A percentile compares a stretch with the other conserved stretches of the same genome.
Evolutionary conservation across 371 early-diverging fungal species (phyloP).

Genomic region (Lichtheimia hyalospora): DNA sequence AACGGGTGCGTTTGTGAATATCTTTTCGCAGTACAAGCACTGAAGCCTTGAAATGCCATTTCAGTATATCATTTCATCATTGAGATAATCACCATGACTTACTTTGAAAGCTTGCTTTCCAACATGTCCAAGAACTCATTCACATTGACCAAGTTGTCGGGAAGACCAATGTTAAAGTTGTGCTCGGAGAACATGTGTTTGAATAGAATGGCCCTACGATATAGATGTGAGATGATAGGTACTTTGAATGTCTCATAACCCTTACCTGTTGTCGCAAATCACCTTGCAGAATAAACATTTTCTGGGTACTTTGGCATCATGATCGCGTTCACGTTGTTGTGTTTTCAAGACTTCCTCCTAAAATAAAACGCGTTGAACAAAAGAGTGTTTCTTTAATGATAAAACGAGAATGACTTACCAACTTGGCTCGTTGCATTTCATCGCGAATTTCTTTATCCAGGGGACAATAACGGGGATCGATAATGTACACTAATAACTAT

Average conservation of each 20-base stretch:
- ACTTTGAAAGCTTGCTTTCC: constrained; percentile 73
- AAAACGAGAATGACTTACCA: too few relatives aligned
- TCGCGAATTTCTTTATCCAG: constrained; percentile 73
- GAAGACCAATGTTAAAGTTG: constrained; percentile 92
- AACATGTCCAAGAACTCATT: constrained; percentile 83
- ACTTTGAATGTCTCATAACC: neutral
- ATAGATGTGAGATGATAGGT: neutral
- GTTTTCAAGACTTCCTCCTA: constrained; percentile 72
- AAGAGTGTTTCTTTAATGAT: too few relatives aligned
- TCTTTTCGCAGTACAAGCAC: constrained; percentile 95
- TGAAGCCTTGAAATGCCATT: constrained; percentile 54
- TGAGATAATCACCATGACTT: constrained; percentile 14
- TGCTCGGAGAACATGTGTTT: constrained; percentile 91
- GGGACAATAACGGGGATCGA: constrained; percentile 61
- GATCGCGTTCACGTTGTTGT: constrained; percentile 80
- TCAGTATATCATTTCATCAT: constrained; percentile 2
- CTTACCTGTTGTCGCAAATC: constrained; percentile 47
- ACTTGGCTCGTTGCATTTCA: constrained; percentile 69
- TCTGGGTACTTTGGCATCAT: constrained; percentile 66
- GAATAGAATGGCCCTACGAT: constrained; percentile 65
- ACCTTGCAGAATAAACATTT: constrained; percentile 94
- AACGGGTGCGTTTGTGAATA: constrained; percentile 83
- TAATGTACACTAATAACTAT: constrained; percentile 47
- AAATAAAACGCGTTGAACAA: neutral
- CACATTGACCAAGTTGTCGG: constrained; percentile 89